Evolutionary conservation across 208 protist genomes (phyloP), one percentile per base, ranked within the genome.

Genomic region (Perkinsela sp.): DNA sequence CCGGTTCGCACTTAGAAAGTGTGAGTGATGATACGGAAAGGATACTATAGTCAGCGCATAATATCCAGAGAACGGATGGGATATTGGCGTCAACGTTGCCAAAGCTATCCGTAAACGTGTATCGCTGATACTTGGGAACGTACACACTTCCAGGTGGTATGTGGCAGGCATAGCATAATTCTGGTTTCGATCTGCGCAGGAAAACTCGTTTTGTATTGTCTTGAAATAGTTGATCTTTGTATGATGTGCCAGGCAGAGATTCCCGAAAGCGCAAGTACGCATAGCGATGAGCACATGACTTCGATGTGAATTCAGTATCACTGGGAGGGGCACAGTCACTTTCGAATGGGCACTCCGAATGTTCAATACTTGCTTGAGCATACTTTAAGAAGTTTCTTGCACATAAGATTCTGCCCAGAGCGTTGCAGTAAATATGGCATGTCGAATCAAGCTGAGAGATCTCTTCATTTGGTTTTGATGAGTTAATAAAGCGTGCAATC

Each of bases 141-240:
- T 57, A 57, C 13, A 57, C 40, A 57, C 40, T 57, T 57, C 40
- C 40, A 57, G 40, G 40, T n/a, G 40, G 40, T 57, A 57, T 57
- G 40, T 6, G 22, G 22, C 40, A 57, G 13, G 40, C 6, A 57
- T 57, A 57, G 40, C 40, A 57, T 57, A 57, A n/a, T 22, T 57
- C 13, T n/a, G 40, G 40, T 6, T 6, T n/a, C 6, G 22, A n/a
- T 22, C 13, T 6, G 6, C 40, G 6, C 22, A 57, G 22, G 22
- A 57, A 57, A n/a, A 57, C 40, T 22, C 40, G 40, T n/a, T 57
- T 22, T 6, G 6, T 57, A 57, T 57, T 22, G 22, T 57, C 40
- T 22, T 57, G 6, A 22, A n/a, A 57, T 6, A 6, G 22, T 22
- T n/a, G 22, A 22, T 57, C 40, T 6, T 57, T 22, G 6, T n/a